Evolutionary conservation across 2,329 filamentous ascomycete species (phyloP), one percentile per base, ranked within the genome.

Genomic region (Trichoderma sp.): DNA sequence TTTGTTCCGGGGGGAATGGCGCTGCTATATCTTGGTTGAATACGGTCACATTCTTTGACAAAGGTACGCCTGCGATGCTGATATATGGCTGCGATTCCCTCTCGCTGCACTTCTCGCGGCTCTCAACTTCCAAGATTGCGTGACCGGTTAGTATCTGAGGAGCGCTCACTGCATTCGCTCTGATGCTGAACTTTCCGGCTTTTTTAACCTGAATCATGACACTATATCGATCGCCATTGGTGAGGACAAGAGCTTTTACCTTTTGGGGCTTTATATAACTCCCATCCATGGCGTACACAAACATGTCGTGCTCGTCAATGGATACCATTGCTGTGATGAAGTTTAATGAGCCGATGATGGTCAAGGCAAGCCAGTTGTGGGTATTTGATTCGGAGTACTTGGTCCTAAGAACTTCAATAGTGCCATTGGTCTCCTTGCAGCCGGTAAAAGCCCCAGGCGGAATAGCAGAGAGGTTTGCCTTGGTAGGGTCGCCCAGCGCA

Each of bases 111-210:
- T 57, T 57, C 1, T 37, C 62, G 35, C 31, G 47, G 43, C 35
- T 47, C 5, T 29, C n/a, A 19, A 82, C 77, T 2, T 80, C 79
- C 49, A 91, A 76, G 10, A 82, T 78, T 0, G 85, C 87, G 21
- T 83, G 81, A 1, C 84, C 87, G 16, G 82, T 81, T 35, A 90
- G 80, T 66, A 89, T 81, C 74, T 91, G 89, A 13, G 84, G 82
- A 2, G 81, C 76, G 35, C 79, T 80, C 16, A 79, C 77, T 19
- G 85, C 83, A 31, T 84, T 83, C 52, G 86, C 79, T 3, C 88
- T 86, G 37, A 89, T 83, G 7, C 83, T 83, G 75, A 87, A 90
- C 69, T 84, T 78, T 0, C 84, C 84, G 0, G 81, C 74, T 52
- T 82, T 80, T 53, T 83, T 76, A 5, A 87, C 77, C 69, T 82